phyloP scores from a whole-genome alignment of 768 basidiomycete genomes.

The Mycena pura region DNA sequence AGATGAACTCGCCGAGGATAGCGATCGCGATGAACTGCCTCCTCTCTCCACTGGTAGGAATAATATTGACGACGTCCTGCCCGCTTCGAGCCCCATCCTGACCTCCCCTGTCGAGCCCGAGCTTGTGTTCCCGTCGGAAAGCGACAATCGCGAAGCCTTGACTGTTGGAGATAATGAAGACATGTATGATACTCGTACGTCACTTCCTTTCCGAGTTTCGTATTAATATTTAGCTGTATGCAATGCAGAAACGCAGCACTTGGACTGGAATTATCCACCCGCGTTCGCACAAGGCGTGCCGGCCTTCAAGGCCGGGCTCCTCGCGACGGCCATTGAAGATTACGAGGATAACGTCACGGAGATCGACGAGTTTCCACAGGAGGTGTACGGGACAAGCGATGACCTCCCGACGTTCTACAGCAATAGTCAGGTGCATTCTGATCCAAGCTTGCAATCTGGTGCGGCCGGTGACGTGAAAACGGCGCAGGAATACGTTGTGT shows the following conservation, averaged over 20 bases:
- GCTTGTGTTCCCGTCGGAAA: slow-evolving; percentile 4
- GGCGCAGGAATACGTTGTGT: slow-evolving; percentile 12
- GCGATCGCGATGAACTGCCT: background rate
- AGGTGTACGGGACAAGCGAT: slow-evolving; percentile 17
- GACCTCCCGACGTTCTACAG: slow-evolving; percentile 11
- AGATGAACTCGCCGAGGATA: background rate
- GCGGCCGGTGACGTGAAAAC: too few species aligned
- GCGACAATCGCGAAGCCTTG: background rate
- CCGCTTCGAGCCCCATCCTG: slow-evolving; percentile 14
- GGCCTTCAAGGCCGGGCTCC: slow-evolving; percentile 8
- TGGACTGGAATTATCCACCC: slow-evolving; percentile 22
- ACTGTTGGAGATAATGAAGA: slow-evolving; percentile 3
- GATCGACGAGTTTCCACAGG: slow-evolving; percentile 11
- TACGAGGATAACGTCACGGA: background rate
- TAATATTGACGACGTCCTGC: slow-evolving; percentile 17
- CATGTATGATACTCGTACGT: background rate
- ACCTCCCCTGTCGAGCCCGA: slow-evolving; percentile 19
- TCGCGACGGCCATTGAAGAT: slow-evolving; percentile 8
- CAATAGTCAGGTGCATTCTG: background rate
- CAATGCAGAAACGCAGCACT: background rate
- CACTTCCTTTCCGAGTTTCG: background rate
- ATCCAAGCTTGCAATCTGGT: too few species aligned
- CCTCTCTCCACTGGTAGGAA: background rate
- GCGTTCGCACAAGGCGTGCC: slow-evolving; percentile 10
- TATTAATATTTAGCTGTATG: background rate